phyloP scores from a whole-genome alignment of 1,284 basidiomycete species.

The Apiotrichum brassicae region DNA sequence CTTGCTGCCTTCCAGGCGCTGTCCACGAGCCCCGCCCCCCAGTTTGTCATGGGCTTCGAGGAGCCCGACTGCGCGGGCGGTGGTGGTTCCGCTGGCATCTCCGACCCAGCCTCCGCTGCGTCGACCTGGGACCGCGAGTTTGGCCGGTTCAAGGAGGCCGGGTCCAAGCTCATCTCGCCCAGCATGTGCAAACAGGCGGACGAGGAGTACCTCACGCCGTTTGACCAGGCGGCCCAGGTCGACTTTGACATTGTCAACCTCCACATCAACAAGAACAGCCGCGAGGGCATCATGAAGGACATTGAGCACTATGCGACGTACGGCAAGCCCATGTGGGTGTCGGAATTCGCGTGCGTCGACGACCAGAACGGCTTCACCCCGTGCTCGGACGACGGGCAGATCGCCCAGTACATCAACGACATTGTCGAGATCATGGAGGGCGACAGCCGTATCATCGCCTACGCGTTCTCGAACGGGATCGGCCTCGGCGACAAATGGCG shows the following conservation, averaged over 20 bases:
- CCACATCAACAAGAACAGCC: constrained; percentile 44
- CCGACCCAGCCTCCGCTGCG: constrained; percentile 19
- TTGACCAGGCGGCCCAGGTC: constrained; percentile 13
- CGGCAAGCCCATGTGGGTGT: constrained; percentile 45
- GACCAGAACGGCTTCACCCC: constrained; percentile 24
- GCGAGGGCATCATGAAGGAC: constrained; percentile 35
- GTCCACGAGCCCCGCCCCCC: constrained; percentile 24
- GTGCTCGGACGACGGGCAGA: constrained; percentile 29
- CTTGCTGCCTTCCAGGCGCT: constrained; percentile 29
- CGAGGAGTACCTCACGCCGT: constrained; percentile 25
- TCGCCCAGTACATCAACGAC: constrained; percentile 24
- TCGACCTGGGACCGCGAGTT: constrained; percentile 38
- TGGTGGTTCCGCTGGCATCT: constrained; percentile 10
- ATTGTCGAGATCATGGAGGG: constrained; percentile 26
- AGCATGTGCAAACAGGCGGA: constrained; percentile 29
- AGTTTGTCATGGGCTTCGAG: constrained; percentile 34
- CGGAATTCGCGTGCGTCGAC: constrained; percentile 46
- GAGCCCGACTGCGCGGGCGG: constrained; percentile 43
- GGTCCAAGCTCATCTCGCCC: constrained; percentile 25
- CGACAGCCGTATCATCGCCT: constrained; percentile 20
- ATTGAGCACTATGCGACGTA: constrained; percentile 45
- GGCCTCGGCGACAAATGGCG: neutral
- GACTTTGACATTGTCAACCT: constrained; percentile 28
- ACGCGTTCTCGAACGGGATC: neutral
- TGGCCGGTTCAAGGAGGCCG: constrained; percentile 30